These are phyloP conservation scores for Beauveria caledonica DNA, from an alignment of 2,329 filamentous ascomycete genomes.

Conservation along the genomic window DNA sequence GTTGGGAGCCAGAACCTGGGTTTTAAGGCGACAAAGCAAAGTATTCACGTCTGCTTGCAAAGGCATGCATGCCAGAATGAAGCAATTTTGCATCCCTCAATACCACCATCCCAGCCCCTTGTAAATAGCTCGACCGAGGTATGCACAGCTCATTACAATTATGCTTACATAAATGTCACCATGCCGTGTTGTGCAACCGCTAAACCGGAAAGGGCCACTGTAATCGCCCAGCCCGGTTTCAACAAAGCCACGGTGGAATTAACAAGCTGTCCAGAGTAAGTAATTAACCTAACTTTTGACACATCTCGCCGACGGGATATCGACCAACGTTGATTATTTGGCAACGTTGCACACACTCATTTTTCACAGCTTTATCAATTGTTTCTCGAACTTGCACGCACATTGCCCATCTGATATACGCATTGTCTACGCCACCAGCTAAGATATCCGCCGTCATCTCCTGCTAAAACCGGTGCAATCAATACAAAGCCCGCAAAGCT, in stretches of 20 bases:
- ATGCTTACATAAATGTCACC: conserved; percentile 5
- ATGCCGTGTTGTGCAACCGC: not conserved
- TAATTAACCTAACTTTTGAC: not conserved
- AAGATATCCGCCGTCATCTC: not conserved
- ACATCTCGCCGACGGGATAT: not conserved
- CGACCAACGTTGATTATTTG: not conserved
- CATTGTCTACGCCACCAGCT: not conserved
- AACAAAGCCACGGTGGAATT: conserved; percentile 15
- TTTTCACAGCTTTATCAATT: not conserved
- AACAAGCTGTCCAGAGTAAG: conserved; percentile 3
- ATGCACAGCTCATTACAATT: conserved; percentile 2
- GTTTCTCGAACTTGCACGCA: not conserved
- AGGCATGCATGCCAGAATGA: not conserved
- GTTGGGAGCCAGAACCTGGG: not conserved
- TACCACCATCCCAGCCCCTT: conserved; percentile 3
- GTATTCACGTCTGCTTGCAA: not conserved
- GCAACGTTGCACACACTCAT: not conserved
- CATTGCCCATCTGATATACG: not conserved
- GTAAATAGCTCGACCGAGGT: conserved; percentile 4
- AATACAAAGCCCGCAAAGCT: not conserved
- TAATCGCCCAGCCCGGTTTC: conserved; percentile 5
- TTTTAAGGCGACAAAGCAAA: not conserved
- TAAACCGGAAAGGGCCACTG: not conserved
- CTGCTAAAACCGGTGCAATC: not conserved
- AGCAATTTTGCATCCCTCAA: conserved; percentile 3